phyloP scores from a whole-genome alignment of 176 grass and related monocot species.

The Saccharum spontaneum region DNA sequence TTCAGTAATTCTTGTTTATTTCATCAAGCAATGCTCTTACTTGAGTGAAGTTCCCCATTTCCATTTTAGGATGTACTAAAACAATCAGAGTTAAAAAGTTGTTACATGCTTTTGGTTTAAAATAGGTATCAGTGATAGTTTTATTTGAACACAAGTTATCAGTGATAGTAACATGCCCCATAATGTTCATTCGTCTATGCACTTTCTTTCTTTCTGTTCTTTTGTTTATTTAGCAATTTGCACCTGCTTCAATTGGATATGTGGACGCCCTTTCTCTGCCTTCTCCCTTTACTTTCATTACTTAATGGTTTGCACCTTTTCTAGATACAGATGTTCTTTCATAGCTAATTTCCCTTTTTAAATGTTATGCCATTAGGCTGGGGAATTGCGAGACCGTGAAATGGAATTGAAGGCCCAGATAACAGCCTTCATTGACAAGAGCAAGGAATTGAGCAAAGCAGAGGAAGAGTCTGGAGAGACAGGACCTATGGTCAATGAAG shows the following conservation, averaged over 20 bases:
- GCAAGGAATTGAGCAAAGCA: slow-evolving; percentile 83
- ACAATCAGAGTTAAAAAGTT: slow-evolving; percentile 7
- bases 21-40: background rate
- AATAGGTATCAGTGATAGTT: background rate
- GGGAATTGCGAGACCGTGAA: slow-evolving; percentile 75
- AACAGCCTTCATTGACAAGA: slow-evolving; percentile 70
- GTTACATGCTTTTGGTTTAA: background rate
- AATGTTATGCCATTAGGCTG: slow-evolving; percentile 54
- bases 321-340: slow-evolving; percentile 3
- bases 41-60: background rate
- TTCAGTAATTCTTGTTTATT: slow-evolving; percentile 27
- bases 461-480: slow-evolving; percentile 64
- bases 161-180: background rate
- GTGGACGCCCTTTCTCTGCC: background rate
- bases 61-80: slow-evolving; percentile 2
- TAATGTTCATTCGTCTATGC: background rate
- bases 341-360: slow-evolving; percentile 8
- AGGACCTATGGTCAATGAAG: slow-evolving; percentile 76
- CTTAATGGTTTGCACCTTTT: slow-evolving; percentile 24
- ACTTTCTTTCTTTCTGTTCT: background rate
- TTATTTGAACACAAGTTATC: no score
- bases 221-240: slow-evolving; percentile 14
- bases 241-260: background rate
- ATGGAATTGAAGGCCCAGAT: slow-evolving; percentile 85
- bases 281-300: slow-evolving; percentile 7